These are phyloP conservation scores for Thuidium tamariscinum DNA, from an alignment of 225 moss, liverwort and hornwort genomes.

Conservation along the genomic window DNA sequence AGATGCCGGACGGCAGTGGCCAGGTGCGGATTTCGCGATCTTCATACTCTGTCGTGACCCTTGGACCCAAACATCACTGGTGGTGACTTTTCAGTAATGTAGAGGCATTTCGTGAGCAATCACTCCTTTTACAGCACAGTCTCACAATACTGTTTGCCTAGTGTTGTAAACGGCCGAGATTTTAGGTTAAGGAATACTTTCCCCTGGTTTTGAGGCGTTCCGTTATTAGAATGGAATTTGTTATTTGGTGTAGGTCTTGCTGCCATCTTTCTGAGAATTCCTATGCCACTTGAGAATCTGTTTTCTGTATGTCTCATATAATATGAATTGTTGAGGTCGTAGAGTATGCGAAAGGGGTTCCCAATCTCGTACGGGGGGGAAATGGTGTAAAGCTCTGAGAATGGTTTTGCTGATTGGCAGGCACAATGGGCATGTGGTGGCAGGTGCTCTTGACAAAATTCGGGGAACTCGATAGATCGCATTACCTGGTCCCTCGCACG, in stretches of 20 bases:
- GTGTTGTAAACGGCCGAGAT: neutral
- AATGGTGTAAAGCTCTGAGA: constrained; percentile 78
- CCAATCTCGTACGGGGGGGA: neutral
- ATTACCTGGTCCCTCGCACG: constrained; percentile 86
- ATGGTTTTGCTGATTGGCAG: constrained; percentile 96
- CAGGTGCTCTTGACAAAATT: constrained; percentile 94
- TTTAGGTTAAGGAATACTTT: neutral
- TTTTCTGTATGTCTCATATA: neutral
- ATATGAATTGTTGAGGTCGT: neutral
- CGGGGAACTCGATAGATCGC: constrained; percentile 65
- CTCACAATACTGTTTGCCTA: neutral
- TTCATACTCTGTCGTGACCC: neutral
- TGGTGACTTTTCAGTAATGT: neutral
- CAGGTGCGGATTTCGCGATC: constrained; percentile 31
- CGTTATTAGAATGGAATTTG: neutral
- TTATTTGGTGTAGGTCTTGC: neutral
- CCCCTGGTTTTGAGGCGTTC: neutral
- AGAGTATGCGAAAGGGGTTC: neutral
- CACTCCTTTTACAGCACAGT: neutral
- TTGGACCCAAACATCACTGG: neutral
- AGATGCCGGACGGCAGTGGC: constrained; percentile 85
- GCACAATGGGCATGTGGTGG: constrained; percentile 98
- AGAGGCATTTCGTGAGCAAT: neutral
- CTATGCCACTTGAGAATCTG: neutral
- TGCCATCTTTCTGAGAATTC: neutral